These are phyloP conservation scores for Suillus subalutaceus DNA, from an alignment of 768 basidiomycete genomes.

Conservation along the genomic window DNA sequence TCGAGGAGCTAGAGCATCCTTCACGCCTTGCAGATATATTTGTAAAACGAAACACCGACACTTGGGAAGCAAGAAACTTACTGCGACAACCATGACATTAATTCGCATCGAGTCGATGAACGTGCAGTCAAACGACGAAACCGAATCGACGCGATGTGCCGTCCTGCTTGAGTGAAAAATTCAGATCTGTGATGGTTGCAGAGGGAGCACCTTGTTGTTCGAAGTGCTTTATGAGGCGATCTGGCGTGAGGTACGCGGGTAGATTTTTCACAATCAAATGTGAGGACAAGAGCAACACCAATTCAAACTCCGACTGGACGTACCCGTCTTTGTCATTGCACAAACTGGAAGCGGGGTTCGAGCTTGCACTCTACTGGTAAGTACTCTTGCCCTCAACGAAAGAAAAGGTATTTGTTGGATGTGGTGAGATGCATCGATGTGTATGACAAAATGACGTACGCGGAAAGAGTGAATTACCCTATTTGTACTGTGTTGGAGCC, in stretches of 20 bases:
- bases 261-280: constrained; percentile 85
- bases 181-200: constrained; percentile 83
- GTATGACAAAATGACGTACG: too few species aligned
- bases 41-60: constrained; percentile 7
- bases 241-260: constrained; percentile 67
- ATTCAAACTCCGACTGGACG: neutral
- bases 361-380: too few species aligned
- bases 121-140: constrained; percentile 84
- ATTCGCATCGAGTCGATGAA: constrained; percentile 81
- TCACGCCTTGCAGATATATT: constrained; percentile 53
- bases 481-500: too few species aligned
- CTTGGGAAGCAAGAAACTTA: constrained; percentile 37
- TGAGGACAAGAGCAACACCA: constrained; percentile 53
- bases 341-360: too few species aligned
- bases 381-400: too few species aligned
- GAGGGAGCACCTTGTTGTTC: constrained; percentile 59
- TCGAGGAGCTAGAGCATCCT: constrained; percentile 66
- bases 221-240: constrained; percentile 69
- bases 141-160: constrained; percentile 88
- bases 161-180: constrained; percentile 74
- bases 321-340: neutral
- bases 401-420: too few species aligned
- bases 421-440: too few species aligned
- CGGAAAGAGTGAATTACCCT: too few species aligned
- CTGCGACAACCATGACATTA: constrained; percentile 76